Conservation (phyloP, 495 filamentous ascomycete species). For the Penicillium maclennaniae region DNA sequence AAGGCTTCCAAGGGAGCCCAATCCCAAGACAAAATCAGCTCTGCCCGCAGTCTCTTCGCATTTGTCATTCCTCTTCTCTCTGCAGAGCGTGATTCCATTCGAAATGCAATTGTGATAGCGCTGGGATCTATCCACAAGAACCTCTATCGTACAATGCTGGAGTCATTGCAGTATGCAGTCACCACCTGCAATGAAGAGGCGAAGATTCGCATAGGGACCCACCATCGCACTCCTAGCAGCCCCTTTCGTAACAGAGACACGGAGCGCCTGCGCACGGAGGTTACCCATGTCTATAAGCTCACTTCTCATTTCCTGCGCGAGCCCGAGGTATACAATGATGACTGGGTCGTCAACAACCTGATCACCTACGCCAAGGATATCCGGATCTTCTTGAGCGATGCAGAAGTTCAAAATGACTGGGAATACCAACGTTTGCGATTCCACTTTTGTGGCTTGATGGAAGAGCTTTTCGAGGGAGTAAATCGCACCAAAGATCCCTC, state of each 20-base stretch:
- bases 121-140: constrained; percentile 93
- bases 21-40: constrained; percentile 77
- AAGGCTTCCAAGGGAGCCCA: constrained; percentile 74
- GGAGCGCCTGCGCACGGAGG: constrained; percentile 84
- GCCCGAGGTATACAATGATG: constrained; percentile 75
- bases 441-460: constrained; percentile 91
- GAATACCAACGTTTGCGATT: constrained; percentile 88
- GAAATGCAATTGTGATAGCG: constrained; percentile 87
- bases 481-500: constrained; percentile 82
- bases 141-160: constrained; percentile 88
- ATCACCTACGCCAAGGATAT: constrained; percentile 87
- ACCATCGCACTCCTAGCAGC: constrained; percentile 73
- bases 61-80: constrained; percentile 85
- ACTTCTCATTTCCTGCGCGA: constrained; percentile 87
- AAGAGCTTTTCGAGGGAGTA: constrained; percentile 87
- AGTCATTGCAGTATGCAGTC: constrained; percentile 83
- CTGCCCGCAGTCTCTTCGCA: constrained; percentile 81
- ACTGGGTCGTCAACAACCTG: constrained; percentile 89
- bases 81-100: constrained; percentile 67
- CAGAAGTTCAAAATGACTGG: constrained; percentile 93
- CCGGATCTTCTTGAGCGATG: constrained; percentile 88
- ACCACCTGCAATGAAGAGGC: constrained; percentile 78
- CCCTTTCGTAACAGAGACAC: constrained; percentile 72
- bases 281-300: constrained; percentile 91
- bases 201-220: constrained; percentile 70